phyloP scores from a whole-genome alignment of 2,329 filamentous ascomycete genomes.

The Fusarium sp. region DNA sequence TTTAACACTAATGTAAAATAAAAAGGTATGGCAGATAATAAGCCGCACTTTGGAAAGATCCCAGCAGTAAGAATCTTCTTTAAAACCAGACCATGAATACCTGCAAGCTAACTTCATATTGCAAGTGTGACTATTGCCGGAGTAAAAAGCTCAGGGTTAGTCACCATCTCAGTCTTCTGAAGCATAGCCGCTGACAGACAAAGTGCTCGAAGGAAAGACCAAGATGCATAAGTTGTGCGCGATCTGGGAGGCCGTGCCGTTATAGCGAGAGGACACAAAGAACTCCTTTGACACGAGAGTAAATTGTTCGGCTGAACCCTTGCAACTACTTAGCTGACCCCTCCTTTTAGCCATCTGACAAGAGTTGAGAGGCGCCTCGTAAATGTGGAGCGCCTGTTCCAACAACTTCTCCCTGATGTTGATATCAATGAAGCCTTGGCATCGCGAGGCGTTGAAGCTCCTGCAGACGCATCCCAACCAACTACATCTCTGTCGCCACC shows the following conservation, averaged over 20 bases:
- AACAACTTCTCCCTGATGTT: background rate
- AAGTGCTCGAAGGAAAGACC: background rate
- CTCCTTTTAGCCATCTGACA: background rate
- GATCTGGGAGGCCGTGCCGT: background rate
- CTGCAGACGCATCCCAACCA: background rate
- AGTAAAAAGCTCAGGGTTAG: background rate
- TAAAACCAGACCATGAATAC: too few species aligned
- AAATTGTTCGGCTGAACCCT: accelerated
- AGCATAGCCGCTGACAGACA: background rate
- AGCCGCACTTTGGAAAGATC: background rate
- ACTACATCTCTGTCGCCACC: background rate
- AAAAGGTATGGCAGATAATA: background rate
- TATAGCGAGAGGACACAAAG: background rate
- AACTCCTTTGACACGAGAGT: background rate
- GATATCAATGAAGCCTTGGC: background rate
- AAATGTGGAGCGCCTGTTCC: background rate
- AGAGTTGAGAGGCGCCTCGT: background rate
- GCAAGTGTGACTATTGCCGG: background rate
- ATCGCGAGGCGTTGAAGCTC: accelerated
- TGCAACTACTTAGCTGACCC: background rate
- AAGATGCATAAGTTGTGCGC: background rate
- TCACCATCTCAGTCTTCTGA: accelerated
- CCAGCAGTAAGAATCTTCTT: background rate
- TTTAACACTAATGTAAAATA: background rate
- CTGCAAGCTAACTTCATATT: too few species aligned